phyloP scores from a whole-genome alignment of 1,284 basidiomycete genomes.

The Mrakiaceae sp. region DNA sequence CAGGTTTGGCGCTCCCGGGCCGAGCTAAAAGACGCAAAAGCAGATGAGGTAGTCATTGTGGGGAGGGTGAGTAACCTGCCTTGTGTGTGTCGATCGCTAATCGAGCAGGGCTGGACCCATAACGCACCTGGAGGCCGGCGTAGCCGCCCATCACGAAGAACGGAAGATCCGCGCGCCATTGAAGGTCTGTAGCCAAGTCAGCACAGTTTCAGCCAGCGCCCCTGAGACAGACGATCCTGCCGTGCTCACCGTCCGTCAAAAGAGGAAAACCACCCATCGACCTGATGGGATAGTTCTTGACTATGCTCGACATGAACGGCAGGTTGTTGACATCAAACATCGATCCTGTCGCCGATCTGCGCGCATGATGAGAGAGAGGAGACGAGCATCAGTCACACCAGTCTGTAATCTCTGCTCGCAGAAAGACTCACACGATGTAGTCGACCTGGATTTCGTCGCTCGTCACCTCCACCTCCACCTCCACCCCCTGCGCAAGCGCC shows the following conservation, averaged over 20 bases:
- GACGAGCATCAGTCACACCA: background rate
- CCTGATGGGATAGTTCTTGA: background rate
- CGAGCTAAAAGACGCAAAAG: background rate
- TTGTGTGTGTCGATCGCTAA: too few relatives aligned
- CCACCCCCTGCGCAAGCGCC: background rate
- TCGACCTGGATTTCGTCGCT: background rate
- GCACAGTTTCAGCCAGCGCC: background rate
- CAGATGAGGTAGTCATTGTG: background rate
- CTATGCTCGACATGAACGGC: conserved; percentile 1
- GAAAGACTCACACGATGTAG: conserved; percentile 9
- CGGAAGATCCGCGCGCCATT: conserved; percentile 1
- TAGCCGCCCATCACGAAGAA: conserved; percentile 8
- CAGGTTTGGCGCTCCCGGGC: conserved; percentile 8
- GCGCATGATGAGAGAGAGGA: background rate
- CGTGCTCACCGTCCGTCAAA: conserved; percentile 3
- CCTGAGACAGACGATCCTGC: background rate
- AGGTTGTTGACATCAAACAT: conserved; percentile 5
- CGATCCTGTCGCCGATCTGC: conserved; percentile 8
- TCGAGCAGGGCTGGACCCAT: background rate
- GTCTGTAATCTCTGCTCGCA: background rate
- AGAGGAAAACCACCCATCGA: conserved; percentile 1
- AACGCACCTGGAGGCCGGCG: background rate
- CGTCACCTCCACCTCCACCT: background rate
- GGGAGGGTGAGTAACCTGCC: background rate
- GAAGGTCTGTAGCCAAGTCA: background rate